Percentiles rank a stretch among this genome's conserved stretches.
These are phyloP conservation scores for Nakaseomyces delphensis DNA, from an alignment of 1,139 yeast genomes.

Conservation along the genomic window DNA sequence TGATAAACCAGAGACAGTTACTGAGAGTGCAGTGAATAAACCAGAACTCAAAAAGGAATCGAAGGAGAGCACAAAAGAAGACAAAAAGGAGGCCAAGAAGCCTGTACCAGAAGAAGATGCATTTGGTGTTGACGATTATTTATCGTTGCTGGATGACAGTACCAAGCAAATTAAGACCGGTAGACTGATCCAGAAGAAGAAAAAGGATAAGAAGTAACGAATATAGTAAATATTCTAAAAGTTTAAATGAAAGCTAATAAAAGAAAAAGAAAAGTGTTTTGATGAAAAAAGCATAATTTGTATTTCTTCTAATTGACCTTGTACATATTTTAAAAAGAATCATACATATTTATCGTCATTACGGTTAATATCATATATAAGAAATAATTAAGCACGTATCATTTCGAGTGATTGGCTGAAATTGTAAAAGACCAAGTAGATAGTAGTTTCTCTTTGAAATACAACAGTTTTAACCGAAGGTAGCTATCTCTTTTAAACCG, in stretches of 20 bases:
- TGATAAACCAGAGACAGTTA: constrained; percentile 16
- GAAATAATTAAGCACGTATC: not conserved
- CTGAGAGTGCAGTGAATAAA: constrained; percentile 15
- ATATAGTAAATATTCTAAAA: not conserved
- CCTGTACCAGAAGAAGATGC: constrained; percentile 25
- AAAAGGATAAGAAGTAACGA: constrained; percentile 32
- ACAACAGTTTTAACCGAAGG: no score
- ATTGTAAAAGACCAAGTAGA: no score
- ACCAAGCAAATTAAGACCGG: constrained; percentile 57
- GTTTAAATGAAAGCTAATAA: no score
- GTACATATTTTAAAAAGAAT: not conserved
- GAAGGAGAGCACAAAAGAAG: constrained; percentile 15
- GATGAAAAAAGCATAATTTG: not conserved
- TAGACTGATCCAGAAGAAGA: constrained; percentile 50
- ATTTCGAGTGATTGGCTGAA: not conserved
- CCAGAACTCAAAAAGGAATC: constrained; percentile 13
- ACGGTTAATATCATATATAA: not conserved
- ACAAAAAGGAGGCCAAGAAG: constrained; percentile 12
- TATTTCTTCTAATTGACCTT: not conserved
- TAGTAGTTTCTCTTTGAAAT: no score
- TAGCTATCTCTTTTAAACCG: no score
- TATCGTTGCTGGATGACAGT: constrained; percentile 55
- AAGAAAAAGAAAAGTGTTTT: not conserved
- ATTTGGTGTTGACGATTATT: constrained; percentile 44
- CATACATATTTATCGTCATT: constrained; percentile 4